Percentiles rank a stretch among this genome's conserved stretches.
phyloP scores from a whole-genome alignment of 345 rosid genomes.

The Lepidium africanum region DNA sequence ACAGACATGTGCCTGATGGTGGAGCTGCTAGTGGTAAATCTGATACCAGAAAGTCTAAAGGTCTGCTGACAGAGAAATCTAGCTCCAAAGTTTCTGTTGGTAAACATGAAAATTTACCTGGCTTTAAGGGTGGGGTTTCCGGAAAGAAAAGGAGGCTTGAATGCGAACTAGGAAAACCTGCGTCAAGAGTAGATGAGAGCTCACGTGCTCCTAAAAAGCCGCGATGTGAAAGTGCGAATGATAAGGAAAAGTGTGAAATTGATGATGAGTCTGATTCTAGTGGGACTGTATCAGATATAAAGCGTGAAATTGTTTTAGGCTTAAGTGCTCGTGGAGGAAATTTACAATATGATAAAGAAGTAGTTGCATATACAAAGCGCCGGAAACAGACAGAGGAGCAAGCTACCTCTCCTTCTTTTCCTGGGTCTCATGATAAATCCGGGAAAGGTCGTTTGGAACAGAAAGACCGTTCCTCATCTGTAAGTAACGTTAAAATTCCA shows the following conservation, averaged over 20 bases:
- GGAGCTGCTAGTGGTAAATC: conserved; percentile 17
- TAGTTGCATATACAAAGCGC: conserved; percentile 56
- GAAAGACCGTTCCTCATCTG: conserved; percentile 33
- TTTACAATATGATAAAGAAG: conserved; percentile 52
- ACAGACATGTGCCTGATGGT: conserved; percentile 22
- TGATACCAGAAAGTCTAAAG: conserved; percentile 35
- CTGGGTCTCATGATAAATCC: conserved; percentile 36
- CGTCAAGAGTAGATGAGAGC: conserved; percentile 30
- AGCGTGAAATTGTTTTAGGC: conserved; percentile 36
- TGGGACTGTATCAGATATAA: conserved; percentile 16
- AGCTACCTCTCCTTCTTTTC: conserved; percentile 39
- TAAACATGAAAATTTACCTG: conserved; percentile 17
- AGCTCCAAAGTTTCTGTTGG: conserved; percentile 29
- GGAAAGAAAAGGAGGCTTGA: conserved; percentile 40
- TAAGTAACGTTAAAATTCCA: conserved; percentile 24
- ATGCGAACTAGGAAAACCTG: conserved; percentile 39
- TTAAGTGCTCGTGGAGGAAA: conserved; percentile 35
- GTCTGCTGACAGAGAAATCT: conserved; percentile 28
- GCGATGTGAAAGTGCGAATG: conserved; percentile 35
- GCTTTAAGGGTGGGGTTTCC: conserved; percentile 25
- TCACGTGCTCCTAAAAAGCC: conserved; percentile 46
- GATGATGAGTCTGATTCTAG: conserved; percentile 25
- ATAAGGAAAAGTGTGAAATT: conserved; percentile 16
- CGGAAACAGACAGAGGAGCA: conserved; percentile 52
- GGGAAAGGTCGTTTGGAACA: conserved; percentile 37